Percentiles rank a stretch among this genome's conserved stretches.
Evolutionary conservation across 768 basidiomycete genomes (phyloP).

Genomic region (Naganishia onofrii): DNA sequence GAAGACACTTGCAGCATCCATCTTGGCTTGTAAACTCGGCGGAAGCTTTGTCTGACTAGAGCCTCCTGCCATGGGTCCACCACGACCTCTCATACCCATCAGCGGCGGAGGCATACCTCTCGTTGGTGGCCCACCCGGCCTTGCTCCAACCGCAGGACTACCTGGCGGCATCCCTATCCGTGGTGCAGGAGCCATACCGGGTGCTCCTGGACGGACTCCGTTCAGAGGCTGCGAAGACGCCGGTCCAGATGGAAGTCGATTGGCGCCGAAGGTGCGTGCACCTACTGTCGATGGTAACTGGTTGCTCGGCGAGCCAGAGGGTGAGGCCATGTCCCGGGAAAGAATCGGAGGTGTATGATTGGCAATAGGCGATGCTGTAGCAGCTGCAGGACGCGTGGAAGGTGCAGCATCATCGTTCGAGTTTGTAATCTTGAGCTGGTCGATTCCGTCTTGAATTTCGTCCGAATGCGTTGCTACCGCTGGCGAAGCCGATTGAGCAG

Average conservation of each 20-base stretch:
- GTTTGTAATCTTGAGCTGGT: constrained; percentile 11
- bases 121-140: background rate
- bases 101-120: constrained; percentile 19
- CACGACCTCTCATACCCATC: constrained; percentile 18
- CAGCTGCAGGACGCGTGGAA: background rate
- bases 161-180: background rate
- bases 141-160: background rate
- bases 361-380: background rate
- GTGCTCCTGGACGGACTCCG: background rate
- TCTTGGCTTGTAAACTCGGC: constrained; percentile 83
- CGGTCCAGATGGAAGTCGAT: constrained; percentile 15
- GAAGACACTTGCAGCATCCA: constrained; percentile 70
- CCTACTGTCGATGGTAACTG: background rate
- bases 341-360: background rate
- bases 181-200: background rate
- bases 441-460: constrained; percentile 1
- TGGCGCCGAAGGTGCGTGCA: constrained; percentile 8
- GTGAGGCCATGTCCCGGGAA: constrained; percentile 12
- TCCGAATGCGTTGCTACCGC: background rate
- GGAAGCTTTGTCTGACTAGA: constrained; percentile 59
- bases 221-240: background rate
- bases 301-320: background rate
- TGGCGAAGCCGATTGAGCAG: background rate
- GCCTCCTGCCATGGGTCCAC: constrained; percentile 5
- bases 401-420: background rate